Conservation (phyloP, 441 rosid genomes). For the Biscutella laevigata region DNA sequence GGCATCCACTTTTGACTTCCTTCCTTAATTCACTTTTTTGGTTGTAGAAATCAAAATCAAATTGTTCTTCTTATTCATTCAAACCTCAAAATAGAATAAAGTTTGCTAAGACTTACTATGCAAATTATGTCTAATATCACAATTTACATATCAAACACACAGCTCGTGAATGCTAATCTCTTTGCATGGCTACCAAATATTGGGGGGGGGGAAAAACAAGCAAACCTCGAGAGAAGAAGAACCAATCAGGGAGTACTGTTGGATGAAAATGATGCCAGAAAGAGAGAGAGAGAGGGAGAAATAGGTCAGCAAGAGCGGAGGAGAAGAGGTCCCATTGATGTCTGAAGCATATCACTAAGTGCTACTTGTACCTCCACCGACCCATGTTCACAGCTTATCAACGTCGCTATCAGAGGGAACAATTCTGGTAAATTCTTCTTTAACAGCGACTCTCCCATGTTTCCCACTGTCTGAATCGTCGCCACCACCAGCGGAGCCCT, state of each 20-base stretch:
- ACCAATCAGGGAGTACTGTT: conserved; percentile 9
- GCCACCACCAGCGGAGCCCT: conserved; percentile 88
- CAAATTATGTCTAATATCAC: conserved; percentile 15
- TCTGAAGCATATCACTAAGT: conserved; percentile 82
- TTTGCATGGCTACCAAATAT: conserved; percentile 16
- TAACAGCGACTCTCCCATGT: conserved; percentile 64
- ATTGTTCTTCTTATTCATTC: background rate
- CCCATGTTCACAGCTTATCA: conserved; percentile 93
- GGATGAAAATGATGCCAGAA: conserved; percentile 11
- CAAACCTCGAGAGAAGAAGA: background rate
- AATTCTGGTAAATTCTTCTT: conserved; percentile 59
- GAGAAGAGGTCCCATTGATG: conserved; percentile 78
- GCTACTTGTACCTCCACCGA: conserved; percentile 87
- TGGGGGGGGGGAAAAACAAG: too few species aligned
- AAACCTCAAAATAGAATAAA: background rate
- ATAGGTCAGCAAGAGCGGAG: conserved; percentile 54
- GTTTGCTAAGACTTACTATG: background rate
- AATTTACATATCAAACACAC: conserved; percentile 14
- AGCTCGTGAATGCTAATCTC: conserved; percentile 21
- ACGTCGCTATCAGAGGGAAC: conserved; percentile 72
- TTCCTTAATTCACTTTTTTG: background rate
- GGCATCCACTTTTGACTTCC: conserved; percentile 64
- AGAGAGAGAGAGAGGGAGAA: background rate
- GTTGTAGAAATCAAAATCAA: background rate
- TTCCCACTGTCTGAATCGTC: conserved; percentile 75